Conservation (phyloP, 1,284 basidiomycete species). For the Peniophora sp. region DNA sequence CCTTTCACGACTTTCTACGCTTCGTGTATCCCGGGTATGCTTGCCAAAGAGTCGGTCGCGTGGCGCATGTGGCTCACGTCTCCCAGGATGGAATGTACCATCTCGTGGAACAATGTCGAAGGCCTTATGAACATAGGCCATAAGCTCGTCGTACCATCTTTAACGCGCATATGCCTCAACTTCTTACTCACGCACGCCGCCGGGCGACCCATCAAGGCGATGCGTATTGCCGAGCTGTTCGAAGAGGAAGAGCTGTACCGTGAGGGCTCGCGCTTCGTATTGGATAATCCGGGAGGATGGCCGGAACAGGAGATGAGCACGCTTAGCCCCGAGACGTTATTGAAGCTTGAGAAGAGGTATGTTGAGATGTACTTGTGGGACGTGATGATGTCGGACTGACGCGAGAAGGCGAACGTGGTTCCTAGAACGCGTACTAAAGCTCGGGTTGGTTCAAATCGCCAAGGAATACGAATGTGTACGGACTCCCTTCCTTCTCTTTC, state of each 20-base stretch:
- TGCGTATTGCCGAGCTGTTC: slow-evolving; percentile 84
- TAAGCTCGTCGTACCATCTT: slow-evolving; percentile 75
- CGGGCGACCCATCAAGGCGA: slow-evolving; percentile 83
- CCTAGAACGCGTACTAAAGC: slow-evolving; percentile 86
- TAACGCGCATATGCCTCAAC: slow-evolving; percentile 74
- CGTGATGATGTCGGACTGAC: neutral
- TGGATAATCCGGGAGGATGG: slow-evolving; percentile 86
- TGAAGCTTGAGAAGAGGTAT: slow-evolving; percentile 83
- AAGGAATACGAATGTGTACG: slow-evolving; percentile 87
- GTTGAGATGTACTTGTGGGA: slow-evolving; percentile 8
- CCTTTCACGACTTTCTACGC: slow-evolving; percentile 82
- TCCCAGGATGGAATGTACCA: slow-evolving; percentile 75
- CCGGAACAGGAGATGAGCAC: slow-evolving; percentile 74
- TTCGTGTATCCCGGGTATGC: slow-evolving; percentile 76
- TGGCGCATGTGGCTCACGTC: neutral
- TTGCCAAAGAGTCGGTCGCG: neutral
- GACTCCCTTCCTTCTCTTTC: slow-evolving; percentile 10
- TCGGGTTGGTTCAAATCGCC: slow-evolving; percentile 77
- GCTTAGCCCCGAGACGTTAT: slow-evolving; percentile 69
- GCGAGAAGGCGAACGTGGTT: slow-evolving; percentile 80
- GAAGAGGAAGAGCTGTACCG: slow-evolving; percentile 83
- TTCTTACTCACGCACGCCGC: slow-evolving; percentile 89
- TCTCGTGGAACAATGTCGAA: slow-evolving; percentile 91
- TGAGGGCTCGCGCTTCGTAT: slow-evolving; percentile 82
- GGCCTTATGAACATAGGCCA: slow-evolving; percentile 81